A percentile compares a stretch with the other conserved stretches of the same genome.
phyloP scores from a whole-genome alignment of 306 rosid genomes.

The Cucurbita pepo region DNA sequence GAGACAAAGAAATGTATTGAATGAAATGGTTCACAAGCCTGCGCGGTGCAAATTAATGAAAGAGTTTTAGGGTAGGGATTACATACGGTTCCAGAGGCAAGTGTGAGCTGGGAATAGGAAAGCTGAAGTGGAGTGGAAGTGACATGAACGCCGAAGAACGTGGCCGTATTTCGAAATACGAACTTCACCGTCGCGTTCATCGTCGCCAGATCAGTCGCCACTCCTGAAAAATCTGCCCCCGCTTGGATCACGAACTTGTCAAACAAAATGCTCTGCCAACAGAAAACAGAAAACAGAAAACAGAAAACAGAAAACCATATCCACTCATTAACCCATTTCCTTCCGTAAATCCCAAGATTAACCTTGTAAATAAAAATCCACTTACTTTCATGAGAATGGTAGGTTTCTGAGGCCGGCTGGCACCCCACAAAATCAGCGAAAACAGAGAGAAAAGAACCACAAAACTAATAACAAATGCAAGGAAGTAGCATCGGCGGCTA shows the following conservation, averaged over 20 bases:
- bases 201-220: slow-evolving; percentile 62
- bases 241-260: slow-evolving; percentile 78
- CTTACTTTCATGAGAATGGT: slow-evolving; percentile 44
- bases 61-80: neutral
- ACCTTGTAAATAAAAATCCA: neutral
- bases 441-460: slow-evolving; percentile 35
- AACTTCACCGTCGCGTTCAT: slow-evolving; percentile 69
- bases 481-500: slow-evolving; percentile 48
- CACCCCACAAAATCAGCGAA: slow-evolving; percentile 75
- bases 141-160: slow-evolving; percentile 83
- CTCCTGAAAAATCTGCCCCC: slow-evolving; percentile 71
- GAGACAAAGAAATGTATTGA: neutral
- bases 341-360: neutral
- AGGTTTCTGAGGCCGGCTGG: slow-evolving; percentile 74
- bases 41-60: neutral
- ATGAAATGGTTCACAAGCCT: neutral
- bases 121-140: slow-evolving; percentile 53
- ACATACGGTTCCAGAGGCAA: slow-evolving; percentile 63
- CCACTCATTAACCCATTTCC: neutral
- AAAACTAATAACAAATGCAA: slow-evolving; percentile 37
- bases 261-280: slow-evolving; percentile 49
- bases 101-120: slow-evolving; percentile 45
- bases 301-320: neutral
- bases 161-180: slow-evolving; percentile 57
- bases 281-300: neutral